These are phyloP conservation scores for Aspergillus biplanus DNA, from an alignment of 495 filamentous ascomycete species.

Conservation along the genomic window DNA sequence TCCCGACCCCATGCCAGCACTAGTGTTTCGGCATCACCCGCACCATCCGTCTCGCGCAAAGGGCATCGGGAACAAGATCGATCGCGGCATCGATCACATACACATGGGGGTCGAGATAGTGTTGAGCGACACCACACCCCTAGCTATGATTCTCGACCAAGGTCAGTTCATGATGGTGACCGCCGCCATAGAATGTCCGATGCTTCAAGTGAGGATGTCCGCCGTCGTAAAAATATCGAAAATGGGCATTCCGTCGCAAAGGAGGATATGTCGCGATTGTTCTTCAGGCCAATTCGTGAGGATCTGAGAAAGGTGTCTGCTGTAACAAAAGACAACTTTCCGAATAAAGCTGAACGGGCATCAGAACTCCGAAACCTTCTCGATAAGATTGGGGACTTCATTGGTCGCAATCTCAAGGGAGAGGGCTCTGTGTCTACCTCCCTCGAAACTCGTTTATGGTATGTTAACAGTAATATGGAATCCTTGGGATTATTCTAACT, in stretches of 20 bases:
- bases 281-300: slow-evolving; percentile 63
- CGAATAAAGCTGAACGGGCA: slow-evolving; percentile 61
- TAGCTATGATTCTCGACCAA: slow-evolving; percentile 41
- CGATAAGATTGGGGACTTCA: slow-evolving; percentile 54
- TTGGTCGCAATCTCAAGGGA: slow-evolving; percentile 40
- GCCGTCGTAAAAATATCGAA: slow-evolving; percentile 47
- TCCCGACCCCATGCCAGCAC: slow-evolving; percentile 42
- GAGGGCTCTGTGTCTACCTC: slow-evolving; percentile 34
- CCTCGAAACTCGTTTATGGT: slow-evolving; percentile 53
- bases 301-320: slow-evolving; percentile 60
- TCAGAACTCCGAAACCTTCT: slow-evolving; percentile 48
- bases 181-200: slow-evolving; percentile 45
- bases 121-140: slow-evolving; percentile 51
- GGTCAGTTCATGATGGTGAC: slow-evolving; percentile 39
- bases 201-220: slow-evolving; percentile 44
- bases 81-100: slow-evolving; percentile 52
- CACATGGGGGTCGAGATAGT: slow-evolving; percentile 50
- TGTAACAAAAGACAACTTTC: slow-evolving; percentile 67
- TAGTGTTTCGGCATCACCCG: slow-evolving; percentile 58
- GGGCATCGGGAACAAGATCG: slow-evolving; percentile 56
- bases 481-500: slow-evolving; percentile 10
- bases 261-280: slow-evolving; percentile 57
- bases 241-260: slow-evolving; percentile 42
- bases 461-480: slow-evolving; percentile 23
- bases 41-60: slow-evolving; percentile 51